Percentiles rank a stretch among this genome's conserved stretches.
Evolutionary conservation across 306 rosid species (phyloP).

Genomic region (Vigna hirtella): DNA sequence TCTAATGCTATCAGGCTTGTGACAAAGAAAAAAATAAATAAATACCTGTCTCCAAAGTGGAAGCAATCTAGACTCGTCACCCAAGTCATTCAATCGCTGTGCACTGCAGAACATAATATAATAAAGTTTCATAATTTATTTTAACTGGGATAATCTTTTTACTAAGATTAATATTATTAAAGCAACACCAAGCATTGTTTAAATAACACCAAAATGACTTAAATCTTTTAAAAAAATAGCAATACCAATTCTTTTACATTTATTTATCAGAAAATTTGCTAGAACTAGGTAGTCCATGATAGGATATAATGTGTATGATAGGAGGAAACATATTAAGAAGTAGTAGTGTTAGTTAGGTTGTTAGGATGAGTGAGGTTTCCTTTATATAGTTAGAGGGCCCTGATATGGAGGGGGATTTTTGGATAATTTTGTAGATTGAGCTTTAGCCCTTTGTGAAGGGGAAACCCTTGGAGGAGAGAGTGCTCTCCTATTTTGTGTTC

Average conservation of each 20-base stretch:
- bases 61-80: constrained; percentile 82
- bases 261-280: background rate
- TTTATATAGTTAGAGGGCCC: too few relatives aligned
- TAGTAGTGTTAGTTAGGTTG: too few relatives aligned
- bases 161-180: constrained; percentile 10
- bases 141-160: background rate
- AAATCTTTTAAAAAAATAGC: background rate
- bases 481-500: too few relatives aligned
- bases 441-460: too few relatives aligned
- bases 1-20: constrained; percentile 20
- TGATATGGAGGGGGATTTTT: too few relatives aligned
- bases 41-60: constrained; percentile 99
- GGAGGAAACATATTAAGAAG: too few relatives aligned
- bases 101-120: constrained; percentile 60
- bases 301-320: too few relatives aligned
- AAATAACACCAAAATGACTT: constrained; percentile 2
- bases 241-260: too few relatives aligned
- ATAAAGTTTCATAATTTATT: constrained; percentile 28
- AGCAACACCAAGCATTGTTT: constrained; percentile 21
- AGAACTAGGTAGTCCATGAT: background rate
- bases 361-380: too few relatives aligned
- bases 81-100: constrained; percentile 77
- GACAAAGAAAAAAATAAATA: constrained; percentile 15
- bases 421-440: too few relatives aligned
- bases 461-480: too few relatives aligned